phyloP scores from a whole-genome alignment of 1,284 basidiomycete genomes.

The Flammula alnicola region DNA sequence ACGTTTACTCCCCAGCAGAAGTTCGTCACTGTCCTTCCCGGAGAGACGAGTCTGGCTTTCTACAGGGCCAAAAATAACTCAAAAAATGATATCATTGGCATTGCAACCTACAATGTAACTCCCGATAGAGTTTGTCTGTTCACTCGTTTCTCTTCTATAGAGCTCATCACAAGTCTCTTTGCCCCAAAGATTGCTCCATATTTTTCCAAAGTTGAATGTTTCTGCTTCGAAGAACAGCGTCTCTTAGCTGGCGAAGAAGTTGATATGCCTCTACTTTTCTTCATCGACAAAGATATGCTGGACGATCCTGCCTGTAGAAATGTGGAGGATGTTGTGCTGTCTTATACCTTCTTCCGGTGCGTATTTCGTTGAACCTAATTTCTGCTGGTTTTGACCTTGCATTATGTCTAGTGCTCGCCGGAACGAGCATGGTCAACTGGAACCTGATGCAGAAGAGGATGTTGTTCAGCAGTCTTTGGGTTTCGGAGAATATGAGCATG shows the following conservation, averaged over 20 bases:
- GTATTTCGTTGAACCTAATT: constrained; percentile 24
- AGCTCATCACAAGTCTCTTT: too few species aligned
- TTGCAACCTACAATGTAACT: constrained; percentile 98
- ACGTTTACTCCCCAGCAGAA: constrained; percentile 91
- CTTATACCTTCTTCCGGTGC: constrained; percentile 97
- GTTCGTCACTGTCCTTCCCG: constrained; percentile 89
- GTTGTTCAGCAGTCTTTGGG: constrained; percentile 79
- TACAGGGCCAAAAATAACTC: constrained; percentile 93
- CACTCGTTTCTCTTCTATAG: not conserved
- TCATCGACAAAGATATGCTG: constrained; percentile 96
- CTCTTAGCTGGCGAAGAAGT: constrained; percentile 96
- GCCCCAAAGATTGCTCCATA: constrained; percentile 99
- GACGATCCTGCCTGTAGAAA: constrained; percentile 89
- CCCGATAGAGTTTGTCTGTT: constrained; percentile 77
- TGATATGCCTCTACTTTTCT: constrained; percentile 98
- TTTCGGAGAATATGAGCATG: constrained; percentile 66
- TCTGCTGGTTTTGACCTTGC: constrained; percentile 8
- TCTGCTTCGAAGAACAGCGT: constrained; percentile 99
- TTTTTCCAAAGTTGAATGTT: constrained; percentile 99
- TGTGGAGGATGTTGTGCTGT: constrained; percentile 91
- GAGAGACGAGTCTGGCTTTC: constrained; percentile 96
- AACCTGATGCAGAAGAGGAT: constrained; percentile 84
- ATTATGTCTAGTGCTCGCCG: constrained; percentile 66
- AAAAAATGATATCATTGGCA: constrained; percentile 91
- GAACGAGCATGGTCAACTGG: constrained; percentile 80